Evolutionary conservation across 148 eudicot species (phyloP), one percentile per base, ranked within the genome.

Genomic region (Bassia scoparia): DNA sequence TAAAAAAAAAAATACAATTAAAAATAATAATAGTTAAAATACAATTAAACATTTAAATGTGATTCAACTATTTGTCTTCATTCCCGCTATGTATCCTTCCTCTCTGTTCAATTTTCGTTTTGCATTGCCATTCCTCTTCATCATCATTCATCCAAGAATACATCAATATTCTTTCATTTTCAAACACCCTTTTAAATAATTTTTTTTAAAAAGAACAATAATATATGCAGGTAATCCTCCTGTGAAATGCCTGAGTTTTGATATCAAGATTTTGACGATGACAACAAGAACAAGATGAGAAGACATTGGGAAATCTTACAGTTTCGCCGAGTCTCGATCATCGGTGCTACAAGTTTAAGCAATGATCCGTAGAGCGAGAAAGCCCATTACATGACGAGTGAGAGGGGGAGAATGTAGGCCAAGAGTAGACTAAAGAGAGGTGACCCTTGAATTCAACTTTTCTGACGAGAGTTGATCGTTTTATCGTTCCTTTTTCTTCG

Each of bases 161-260:
- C 34, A 63, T 3, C 16, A 41, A 70, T 10, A 0, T 53, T n/a
- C 66, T 41, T n/a, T n/a, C n/a, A n/a, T n/a, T n/a, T n/a, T 33
- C 30, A 37, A 54, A 17, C 30, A 37, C 52, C 31, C 0, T 5
- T 6, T 67, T 44, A 37, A 12, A 24, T n/a, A n/a, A n/a, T n/a
- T n/a, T n/a, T n/a, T n/a, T n/a, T n/a, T 3, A 52, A 61, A 49
- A 37, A 17, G 24, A 8, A 35, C 9, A 2, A 46, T 4, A 71
- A 85, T 86, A 86, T n/a, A n/a, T n/a, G 70, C 85, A 23, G 83
- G 52, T 58, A 62, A 73, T 68, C 67, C 67, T 15, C 77, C 83
- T 14, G 33, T 83, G 23, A 86, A 81, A 69, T 71, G 83, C 18
- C 71, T 27, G 18, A 83, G 83, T 35, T 79, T 86, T 26, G 75